phyloP scores from a whole-genome alignment of 345 rosid species.

The Salix dunnii region DNA sequence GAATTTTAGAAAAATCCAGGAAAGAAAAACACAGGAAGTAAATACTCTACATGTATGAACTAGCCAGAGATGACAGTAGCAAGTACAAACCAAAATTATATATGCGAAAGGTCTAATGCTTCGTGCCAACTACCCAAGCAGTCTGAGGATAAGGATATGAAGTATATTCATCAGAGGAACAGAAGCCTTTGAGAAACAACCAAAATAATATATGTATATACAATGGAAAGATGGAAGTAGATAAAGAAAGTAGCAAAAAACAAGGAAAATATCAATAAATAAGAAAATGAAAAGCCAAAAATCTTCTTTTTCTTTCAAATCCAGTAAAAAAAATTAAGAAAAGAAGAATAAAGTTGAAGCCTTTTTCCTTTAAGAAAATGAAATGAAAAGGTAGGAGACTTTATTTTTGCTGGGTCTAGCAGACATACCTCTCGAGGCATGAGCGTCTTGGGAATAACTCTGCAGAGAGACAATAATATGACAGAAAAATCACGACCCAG shows the following conservation, averaged over 20 bases:
- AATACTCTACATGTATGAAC: constrained; percentile 1
- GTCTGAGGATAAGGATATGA: constrained; percentile 25
- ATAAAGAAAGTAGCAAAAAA: constrained; percentile 19
- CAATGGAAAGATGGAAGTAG: background rate
- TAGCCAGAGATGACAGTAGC: constrained; percentile 16
- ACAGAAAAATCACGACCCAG: constrained; percentile 20
- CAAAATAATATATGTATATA: background rate
- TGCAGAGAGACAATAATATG: constrained; percentile 72
- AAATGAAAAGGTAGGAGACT: constrained; percentile 39
- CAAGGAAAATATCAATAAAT: constrained; percentile 14
- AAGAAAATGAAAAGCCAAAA: constrained; percentile 25
- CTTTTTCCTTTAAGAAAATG: constrained; percentile 12
- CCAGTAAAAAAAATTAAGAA: background rate
- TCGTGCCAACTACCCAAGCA: background rate
- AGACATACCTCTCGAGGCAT: constrained; percentile 99
- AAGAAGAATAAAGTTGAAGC: constrained; percentile 8
- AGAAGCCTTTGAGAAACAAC: constrained; percentile 1
- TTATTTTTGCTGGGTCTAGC: constrained; percentile 31
- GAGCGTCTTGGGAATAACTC: constrained; percentile 99
- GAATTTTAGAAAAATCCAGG: constrained; percentile 20
- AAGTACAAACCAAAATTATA: constrained; percentile 8
- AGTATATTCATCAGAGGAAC: constrained; percentile 10
- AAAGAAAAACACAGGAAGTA: constrained; percentile 24
- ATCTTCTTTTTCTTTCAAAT: background rate
- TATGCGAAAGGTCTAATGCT: constrained; percentile 8